Evolutionary conservation across 345 rosid genomes (phyloP).

Genomic region (Orychophragmus violaceus): DNA sequence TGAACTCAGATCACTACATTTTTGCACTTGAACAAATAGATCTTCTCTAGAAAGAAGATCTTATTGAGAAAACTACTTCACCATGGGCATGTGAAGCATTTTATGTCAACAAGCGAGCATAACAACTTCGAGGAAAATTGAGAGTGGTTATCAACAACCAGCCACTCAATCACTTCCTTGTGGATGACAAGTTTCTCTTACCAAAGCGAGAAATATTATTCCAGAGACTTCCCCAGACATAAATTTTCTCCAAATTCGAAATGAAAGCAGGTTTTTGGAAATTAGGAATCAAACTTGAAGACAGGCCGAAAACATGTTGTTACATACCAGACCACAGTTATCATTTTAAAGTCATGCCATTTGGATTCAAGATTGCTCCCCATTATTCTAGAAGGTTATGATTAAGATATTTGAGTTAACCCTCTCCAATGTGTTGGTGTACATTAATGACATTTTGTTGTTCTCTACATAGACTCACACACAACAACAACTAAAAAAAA

Average conservation of each 20-base stretch:
- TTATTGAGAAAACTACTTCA: not conserved
- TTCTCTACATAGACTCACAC: too few species aligned
- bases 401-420: too few species aligned
- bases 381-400: too few species aligned
- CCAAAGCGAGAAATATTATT: not conserved
- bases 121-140: not conserved
- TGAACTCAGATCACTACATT: not conserved
- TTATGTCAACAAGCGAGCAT: not conserved
- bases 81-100: not conserved
- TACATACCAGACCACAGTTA: too few species aligned
- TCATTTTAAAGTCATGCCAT: too few species aligned
- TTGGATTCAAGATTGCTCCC: too few species aligned
- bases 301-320: not conserved
- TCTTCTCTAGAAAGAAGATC: not conserved
- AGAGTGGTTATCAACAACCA: not conserved
- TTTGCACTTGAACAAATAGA: not conserved
- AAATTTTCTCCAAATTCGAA: too few species aligned
- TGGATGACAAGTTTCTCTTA: not conserved
- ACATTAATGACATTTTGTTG: too few species aligned
- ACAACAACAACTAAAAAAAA: too few species aligned
- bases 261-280: too few species aligned
- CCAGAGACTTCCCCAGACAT: not conserved
- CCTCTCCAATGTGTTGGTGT: too few species aligned
- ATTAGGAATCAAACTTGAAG: not conserved
- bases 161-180: not conserved